Base-by-base conservation (phyloP, 768 basidiomycete species). In the Tephrocybe rancida region DNA sequence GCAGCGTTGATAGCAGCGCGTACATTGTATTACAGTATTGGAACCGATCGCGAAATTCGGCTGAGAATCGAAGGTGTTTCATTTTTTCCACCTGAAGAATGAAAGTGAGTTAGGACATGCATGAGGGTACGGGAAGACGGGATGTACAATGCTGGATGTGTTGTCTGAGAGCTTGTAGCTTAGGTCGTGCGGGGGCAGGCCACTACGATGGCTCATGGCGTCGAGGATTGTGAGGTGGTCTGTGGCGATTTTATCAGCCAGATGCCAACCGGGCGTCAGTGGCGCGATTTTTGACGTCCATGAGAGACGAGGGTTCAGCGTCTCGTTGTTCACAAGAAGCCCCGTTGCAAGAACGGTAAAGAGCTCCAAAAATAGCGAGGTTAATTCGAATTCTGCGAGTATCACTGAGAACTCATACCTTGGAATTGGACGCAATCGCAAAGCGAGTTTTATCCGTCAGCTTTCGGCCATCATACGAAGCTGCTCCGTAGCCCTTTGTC, bases 11-110 rank as follows among this genome's bases (percentile, higher is more conserved):
- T 8, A 68, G 56, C 18, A 62, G 39, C 5, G 47, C 47, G 25
- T 68, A 68, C 60, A 65, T 62, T 29, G 60, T 54, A 55, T 67
- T 69, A 47, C 45, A 63, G 53, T 67, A 66, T 34, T 67, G 67
- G 19, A 42, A 64, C 1, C 50, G 45, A 14, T 61, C 51, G 9
- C 69, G 60, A 49, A 70, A 70, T 38, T 59, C 63, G 6, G 60
- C 43, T 3, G 67, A 66, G 11, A 62, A 65, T n/a, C 61, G 59
- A 10, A 67, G 58, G 53, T 63, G 62, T 44, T 61, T 62, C 45
- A 67, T 29, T 38, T 55, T 58, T 18, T 56, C 42, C 32, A 59
- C 32, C 57, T 57, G n/a, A 9, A 14, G 7, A 5, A 6, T 10
- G 6, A 7, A n/a, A 6, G 29, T 8, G 18, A 27, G 7, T 2